Percentiles rank a stretch among this genome's conserved stretches.
Conservation (phyloP, 345 rosid genomes). For the Ceriops tagal region DNA sequence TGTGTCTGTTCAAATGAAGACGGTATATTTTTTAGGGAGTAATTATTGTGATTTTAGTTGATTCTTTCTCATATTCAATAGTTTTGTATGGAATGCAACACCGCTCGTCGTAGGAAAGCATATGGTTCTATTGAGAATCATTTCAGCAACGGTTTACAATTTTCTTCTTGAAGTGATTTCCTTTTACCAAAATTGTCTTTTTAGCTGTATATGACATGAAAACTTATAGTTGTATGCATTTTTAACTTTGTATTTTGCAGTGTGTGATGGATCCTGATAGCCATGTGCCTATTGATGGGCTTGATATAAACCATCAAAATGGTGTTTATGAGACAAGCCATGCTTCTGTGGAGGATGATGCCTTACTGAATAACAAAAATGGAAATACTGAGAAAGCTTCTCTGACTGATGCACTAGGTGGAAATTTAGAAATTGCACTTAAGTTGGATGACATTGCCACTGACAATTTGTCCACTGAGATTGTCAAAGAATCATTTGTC, state of each 20-base stretch:
- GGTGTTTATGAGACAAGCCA: slow-evolving; percentile 41
- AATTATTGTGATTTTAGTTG: too few relatives aligned
- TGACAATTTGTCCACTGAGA: slow-evolving; percentile 19
- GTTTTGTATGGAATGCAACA: too few relatives aligned
- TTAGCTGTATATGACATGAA: not conserved
- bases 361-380: slow-evolving; percentile 25
- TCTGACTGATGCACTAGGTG: slow-evolving; percentile 29
- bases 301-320: slow-evolving; percentile 48
- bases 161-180: not conserved
- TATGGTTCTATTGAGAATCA: too few relatives aligned
- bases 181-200: not conserved
- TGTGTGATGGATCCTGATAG: slow-evolving; percentile 55
- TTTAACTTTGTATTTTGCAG: slow-evolving; percentile 7
- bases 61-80: too few relatives aligned
- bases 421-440: slow-evolving; percentile 24
- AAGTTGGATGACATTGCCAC: slow-evolving; percentile 35
- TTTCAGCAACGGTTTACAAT: too few relatives aligned
- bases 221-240: not conserved
- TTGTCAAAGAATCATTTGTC: slow-evolving; percentile 18
- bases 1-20: not conserved
- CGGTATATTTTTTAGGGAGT: too few relatives aligned
- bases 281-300: slow-evolving; percentile 33
- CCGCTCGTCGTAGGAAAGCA: too few relatives aligned
- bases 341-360: slow-evolving; percentile 31
- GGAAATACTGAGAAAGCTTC: slow-evolving; percentile 19